A percentile compares a stretch with the other conserved stretches of the same genome.
Evolutionary conservation across 306 rosid species (phyloP).

Genomic region (Lupinus albus): DNA sequence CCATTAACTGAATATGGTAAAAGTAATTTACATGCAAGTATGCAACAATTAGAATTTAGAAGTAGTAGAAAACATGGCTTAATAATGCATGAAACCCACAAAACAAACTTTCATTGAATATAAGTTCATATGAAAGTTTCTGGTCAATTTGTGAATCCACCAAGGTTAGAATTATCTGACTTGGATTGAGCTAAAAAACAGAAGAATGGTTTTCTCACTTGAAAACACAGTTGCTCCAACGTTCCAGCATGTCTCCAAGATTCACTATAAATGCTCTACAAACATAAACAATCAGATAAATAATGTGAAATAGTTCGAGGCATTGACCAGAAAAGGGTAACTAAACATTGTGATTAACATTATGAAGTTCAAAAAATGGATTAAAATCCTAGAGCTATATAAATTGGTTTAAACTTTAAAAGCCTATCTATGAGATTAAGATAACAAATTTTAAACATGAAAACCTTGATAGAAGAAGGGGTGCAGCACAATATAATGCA

Average conservation of each 20-base stretch:
- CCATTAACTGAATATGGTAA: not conserved
- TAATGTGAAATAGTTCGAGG: slow-evolving; percentile 1
- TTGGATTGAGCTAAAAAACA: not conserved
- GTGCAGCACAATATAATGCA: not conserved
- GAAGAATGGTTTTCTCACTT: slow-evolving; percentile 55
- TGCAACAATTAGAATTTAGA: not conserved
- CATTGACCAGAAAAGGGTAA: not conserved
- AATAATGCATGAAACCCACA: not conserved
- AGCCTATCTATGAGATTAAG: not conserved
- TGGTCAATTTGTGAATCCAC: not conserved
- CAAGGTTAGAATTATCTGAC: slow-evolving; percentile 14
- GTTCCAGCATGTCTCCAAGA: slow-evolving; percentile 96
- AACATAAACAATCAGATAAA: slow-evolving; percentile 26
- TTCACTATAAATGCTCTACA: slow-evolving; percentile 88
- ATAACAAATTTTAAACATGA: not conserved
- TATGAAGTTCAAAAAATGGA: not conserved
- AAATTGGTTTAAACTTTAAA: too few relatives aligned
- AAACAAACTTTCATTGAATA: slow-evolving; percentile 4
- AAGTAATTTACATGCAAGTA: too few relatives aligned
- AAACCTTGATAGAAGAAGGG: not conserved
- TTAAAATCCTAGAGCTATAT: not conserved
- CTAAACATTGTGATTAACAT: not conserved
- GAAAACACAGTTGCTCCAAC: slow-evolving; percentile 65
- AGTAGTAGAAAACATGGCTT: not conserved
- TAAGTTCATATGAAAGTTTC: not conserved